Base-by-base conservation (phyloP, 257 asterid genomes). In the Osmanthus fragrans region DNA sequence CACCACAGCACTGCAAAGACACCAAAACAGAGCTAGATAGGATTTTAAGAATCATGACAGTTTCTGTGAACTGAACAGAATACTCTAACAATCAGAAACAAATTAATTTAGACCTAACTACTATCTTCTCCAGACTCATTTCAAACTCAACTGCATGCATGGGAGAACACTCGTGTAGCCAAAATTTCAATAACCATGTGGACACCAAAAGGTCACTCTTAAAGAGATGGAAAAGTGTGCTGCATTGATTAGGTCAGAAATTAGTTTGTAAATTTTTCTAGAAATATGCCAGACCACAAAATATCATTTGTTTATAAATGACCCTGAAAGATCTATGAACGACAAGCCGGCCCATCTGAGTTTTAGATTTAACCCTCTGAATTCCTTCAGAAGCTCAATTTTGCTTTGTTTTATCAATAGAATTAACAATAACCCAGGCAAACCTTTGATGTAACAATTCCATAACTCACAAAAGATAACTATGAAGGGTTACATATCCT, bases 1-100 rank as follows among this genome's bases (percentile, higher is more conserved):
- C 76, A 84, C 86, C 67, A 94, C 40, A 78, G 84, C 90, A 49
- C 98, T 94, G 92, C 85, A 85, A 84, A 32, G 71, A 70, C 73
- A 27, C 10, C 67, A 42, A 73, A 25, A 16, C 23, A 34, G 19
- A n/a, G 13, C 51, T 39, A 27, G 11, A 29, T 23, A 60, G 21
- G 21, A 75, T 42, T 15, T 27, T 27, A 6, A 39, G 15, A n/a
- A 73, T 29, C 27, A 34, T 54, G 25, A 74, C 4, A 19, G 71
- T 45, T 56, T 32, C 65, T 21, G 12, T 74, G 66, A 73, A 34
- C 56, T 40, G 7, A 47, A 70, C 27, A 70, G 33, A 7, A 40
- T 25, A 72, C 33, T 72, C 27, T 25, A 63, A 11, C 32, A 58
- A 58, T 21, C 67, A 6, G 15, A 21, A 54, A 58, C 13, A 58